phyloP scores from a whole-genome alignment of 257 asterid species.

The Linaria vulgaris region DNA sequence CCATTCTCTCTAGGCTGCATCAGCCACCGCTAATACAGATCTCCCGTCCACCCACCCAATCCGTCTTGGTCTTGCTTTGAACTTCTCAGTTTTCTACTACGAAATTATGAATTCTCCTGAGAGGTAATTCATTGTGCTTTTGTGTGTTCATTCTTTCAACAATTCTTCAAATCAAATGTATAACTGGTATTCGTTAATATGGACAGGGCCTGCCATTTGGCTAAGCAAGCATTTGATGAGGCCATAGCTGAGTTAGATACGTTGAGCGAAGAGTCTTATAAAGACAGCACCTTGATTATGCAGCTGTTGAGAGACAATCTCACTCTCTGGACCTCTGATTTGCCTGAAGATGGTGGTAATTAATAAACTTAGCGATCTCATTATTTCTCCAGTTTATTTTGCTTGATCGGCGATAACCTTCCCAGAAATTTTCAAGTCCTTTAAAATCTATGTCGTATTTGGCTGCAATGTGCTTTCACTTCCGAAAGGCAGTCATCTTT shows the following conservation, averaged over 20 bases:
- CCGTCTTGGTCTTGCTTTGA: conserved; percentile 94
- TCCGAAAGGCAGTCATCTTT: not conserved
- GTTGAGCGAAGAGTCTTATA: conserved; percentile 87
- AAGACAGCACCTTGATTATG: conserved; percentile 95
- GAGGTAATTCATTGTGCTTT: conserved; percentile 38
- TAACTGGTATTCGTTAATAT: not conserved
- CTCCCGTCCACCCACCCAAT: conserved; percentile 94
- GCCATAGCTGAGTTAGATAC: conserved; percentile 91
- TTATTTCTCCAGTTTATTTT: too few relatives aligned
- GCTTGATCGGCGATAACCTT: too few relatives aligned
- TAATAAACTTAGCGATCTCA: not conserved
- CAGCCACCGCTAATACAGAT: conserved; percentile 67
- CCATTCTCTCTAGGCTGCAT: conserved; percentile 56
- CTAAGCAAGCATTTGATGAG: conserved; percentile 93
- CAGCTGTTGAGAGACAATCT: conserved; percentile 93
- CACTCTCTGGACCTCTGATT: conserved; percentile 87
- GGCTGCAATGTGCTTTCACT: too few relatives aligned
- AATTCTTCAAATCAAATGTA: not conserved
- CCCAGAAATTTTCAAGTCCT: too few relatives aligned
- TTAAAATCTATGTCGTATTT: too few relatives aligned
- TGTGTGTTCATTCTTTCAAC: not conserved
- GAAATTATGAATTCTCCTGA: conserved; percentile 96
- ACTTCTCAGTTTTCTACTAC: conserved; percentile 92
- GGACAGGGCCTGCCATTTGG: conserved; percentile 90
- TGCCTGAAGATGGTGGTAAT: conserved; percentile 81